phyloP scores from a whole-genome alignment of 345 rosid genomes.

The Boechera divaricarpa region DNA sequence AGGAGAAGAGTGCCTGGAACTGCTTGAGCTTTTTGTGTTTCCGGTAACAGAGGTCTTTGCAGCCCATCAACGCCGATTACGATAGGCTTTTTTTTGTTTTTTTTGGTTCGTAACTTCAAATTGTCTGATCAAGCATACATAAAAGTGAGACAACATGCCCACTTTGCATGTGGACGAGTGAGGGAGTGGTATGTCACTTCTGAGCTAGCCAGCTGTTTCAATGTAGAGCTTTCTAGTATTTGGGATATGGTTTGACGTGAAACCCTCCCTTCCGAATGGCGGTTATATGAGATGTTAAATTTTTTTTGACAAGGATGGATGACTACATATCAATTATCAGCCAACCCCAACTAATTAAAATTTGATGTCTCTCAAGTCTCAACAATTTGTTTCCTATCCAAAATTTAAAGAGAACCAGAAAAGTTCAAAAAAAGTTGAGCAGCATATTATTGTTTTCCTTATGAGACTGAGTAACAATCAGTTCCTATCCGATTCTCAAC shows the following conservation, averaged over 20 bases:
- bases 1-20: conserved; percentile 36
- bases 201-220: conserved; percentile 26
- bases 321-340: neutral
- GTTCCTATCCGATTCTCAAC: conserved; percentile 34
- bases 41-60: conserved; percentile 36
- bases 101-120: neutral
- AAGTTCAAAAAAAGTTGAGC: conserved; percentile 2
- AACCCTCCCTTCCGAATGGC: neutral
- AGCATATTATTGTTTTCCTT: conserved; percentile 21
- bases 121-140: neutral
- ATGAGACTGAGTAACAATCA: conserved; percentile 14
- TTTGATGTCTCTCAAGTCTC: neutral
- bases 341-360: neutral
- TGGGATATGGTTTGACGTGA: neutral
- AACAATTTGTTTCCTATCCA: neutral
- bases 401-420: conserved; percentile 5
- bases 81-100: neutral
- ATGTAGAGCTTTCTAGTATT: conserved; percentile 27
- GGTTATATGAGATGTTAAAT: too few relatives aligned
- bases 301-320: conserved; percentile 9
- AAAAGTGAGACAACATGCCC: conserved; percentile 9
- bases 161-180: conserved; percentile 34
- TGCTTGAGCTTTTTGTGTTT: conserved; percentile 41
- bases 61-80: conserved; percentile 34
- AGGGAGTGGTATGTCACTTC: conserved; percentile 22